Evolutionary conservation across 2,329 filamentous ascomycete genomes (phyloP).

Genomic region (Clonostachys sp.): DNA sequence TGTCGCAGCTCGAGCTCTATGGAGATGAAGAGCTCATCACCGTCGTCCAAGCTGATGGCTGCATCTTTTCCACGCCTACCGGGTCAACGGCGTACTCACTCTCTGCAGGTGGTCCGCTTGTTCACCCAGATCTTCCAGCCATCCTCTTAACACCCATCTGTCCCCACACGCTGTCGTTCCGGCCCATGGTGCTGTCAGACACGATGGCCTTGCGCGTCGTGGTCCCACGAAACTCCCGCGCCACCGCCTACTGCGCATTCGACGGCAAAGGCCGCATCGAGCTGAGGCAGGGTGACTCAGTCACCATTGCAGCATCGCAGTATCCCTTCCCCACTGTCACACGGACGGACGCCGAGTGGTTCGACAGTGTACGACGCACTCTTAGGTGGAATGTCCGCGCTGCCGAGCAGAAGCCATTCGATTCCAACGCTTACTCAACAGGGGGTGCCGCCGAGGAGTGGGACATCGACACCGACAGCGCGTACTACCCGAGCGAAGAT

Average conservation of each 20-base stretch:
- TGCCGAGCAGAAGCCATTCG: slow-evolving; percentile 88
- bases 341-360: slow-evolving; percentile 88
- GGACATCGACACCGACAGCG: slow-evolving; percentile 91
- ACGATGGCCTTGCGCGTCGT: slow-evolving; percentile 87
- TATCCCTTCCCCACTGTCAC: slow-evolving; percentile 98
- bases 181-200: slow-evolving; percentile 96
- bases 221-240: slow-evolving; percentile 78
- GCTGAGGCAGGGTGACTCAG: slow-evolving; percentile 86
- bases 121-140: slow-evolving; percentile 94
- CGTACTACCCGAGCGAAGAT: slow-evolving; percentile 68
- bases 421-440: slow-evolving; percentile 31
- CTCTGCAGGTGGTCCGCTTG: slow-evolving; percentile 89
- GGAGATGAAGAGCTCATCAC: slow-evolving; percentile 93
- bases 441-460: slow-evolving; percentile 60
- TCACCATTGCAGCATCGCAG: slow-evolving; percentile 92
- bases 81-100: slow-evolving; percentile 94
- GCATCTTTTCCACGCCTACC: slow-evolving; percentile 95
- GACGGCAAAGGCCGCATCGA: slow-evolving; percentile 96
- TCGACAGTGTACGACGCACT: slow-evolving; percentile 88
- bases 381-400: slow-evolving; percentile 93
- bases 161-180: slow-evolving; percentile 93
- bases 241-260: slow-evolving; percentile 94
- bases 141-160: slow-evolving; percentile 97
- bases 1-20: slow-evolving; percentile 94
- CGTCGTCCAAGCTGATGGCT: slow-evolving; percentile 93